phyloP scores from a whole-genome alignment of 2,329 filamentous ascomycete species.

The Aphanocladium album region DNA sequence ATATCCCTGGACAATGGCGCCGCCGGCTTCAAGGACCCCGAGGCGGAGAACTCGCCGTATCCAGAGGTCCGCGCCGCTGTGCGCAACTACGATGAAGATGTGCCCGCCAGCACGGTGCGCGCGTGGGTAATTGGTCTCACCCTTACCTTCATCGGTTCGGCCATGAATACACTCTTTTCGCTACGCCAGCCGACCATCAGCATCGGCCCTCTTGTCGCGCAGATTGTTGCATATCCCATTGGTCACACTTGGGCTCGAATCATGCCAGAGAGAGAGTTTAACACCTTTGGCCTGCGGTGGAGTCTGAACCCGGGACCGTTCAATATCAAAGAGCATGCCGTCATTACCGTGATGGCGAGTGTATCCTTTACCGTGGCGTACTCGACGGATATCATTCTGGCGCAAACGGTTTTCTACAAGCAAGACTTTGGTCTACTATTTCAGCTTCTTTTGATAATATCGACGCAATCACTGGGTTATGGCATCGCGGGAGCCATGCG shows the following conservation, averaged over 20 bases:
- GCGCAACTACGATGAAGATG: conserved; percentile 57
- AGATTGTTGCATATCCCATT: conserved; percentile 60
- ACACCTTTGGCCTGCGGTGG: conserved; percentile 49
- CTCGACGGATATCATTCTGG: conserved; percentile 68
- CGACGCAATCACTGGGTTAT: conserved; percentile 65
- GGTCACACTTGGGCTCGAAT: conserved; percentile 56
- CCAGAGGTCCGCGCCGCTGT: conserved; percentile 62
- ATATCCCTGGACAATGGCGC: conserved; percentile 21
- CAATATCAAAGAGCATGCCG: conserved; percentile 64
- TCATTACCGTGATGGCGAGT: conserved; percentile 67
- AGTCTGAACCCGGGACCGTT: conserved; percentile 64
- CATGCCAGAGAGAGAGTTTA: conserved; percentile 46
- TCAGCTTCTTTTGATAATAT: conserved; percentile 61
- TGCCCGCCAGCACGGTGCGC: conserved; percentile 61
- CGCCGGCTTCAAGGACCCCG: conserved; percentile 31
- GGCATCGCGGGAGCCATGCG: conserved; percentile 65
- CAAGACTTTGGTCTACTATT: conserved; percentile 63
- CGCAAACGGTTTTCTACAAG: conserved; percentile 67
- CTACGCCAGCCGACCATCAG: conserved; percentile 57
- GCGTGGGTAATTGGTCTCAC: conserved; percentile 59
- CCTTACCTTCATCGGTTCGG: conserved; percentile 53
- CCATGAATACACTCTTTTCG: conserved; percentile 59
- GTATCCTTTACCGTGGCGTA: conserved; percentile 67
- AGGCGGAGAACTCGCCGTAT: conserved; percentile 57
- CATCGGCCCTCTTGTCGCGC: conserved; percentile 56